Evolutionary conservation across 2,329 filamentous ascomycete species (phyloP).

Genomic region (Coniosporium tulheliwenetii): DNA sequence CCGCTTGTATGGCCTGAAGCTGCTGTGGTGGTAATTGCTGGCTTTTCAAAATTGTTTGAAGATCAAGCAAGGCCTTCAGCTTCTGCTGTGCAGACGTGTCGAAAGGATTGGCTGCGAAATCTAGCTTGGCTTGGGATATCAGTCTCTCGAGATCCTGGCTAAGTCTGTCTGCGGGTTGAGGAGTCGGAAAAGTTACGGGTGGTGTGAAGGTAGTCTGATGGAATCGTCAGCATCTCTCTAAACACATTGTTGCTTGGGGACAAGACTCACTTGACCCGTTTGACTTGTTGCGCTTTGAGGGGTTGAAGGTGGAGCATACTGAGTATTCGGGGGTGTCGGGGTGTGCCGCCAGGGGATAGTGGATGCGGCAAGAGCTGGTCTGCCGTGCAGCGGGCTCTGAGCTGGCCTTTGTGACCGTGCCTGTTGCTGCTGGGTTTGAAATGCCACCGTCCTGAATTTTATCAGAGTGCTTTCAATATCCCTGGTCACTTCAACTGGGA

Average conservation of each 20-base stretch:
- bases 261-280: no score
- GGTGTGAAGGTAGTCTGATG: no score
- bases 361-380: constrained; percentile 22
- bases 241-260: no score
- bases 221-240: no score
- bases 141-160: constrained; percentile 71
- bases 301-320: neutral
- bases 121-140: constrained; percentile 55
- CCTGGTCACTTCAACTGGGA: constrained; percentile 69
- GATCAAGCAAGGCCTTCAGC: constrained; percentile 69
- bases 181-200: no score
- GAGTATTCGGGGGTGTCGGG: constrained; percentile 49
- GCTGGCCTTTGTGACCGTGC: constrained; percentile 40
- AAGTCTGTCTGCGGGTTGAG: constrained; percentile 43
- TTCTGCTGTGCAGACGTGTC: constrained; percentile 63
- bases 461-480: constrained; percentile 90
- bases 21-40: constrained; percentile 68
- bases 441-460: constrained; percentile 52
- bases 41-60: constrained; percentile 65
- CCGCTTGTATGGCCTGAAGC: constrained; percentile 68
- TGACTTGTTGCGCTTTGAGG: neutral
- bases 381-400: constrained; percentile 16
- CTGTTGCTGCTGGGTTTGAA: constrained; percentile 43
- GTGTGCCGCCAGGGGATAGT: constrained; percentile 53
- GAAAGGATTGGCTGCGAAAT: constrained; percentile 61